phyloP scores from a whole-genome alignment of 129 eudicot genomes.

The Chrysanthemum makinoi region DNA sequence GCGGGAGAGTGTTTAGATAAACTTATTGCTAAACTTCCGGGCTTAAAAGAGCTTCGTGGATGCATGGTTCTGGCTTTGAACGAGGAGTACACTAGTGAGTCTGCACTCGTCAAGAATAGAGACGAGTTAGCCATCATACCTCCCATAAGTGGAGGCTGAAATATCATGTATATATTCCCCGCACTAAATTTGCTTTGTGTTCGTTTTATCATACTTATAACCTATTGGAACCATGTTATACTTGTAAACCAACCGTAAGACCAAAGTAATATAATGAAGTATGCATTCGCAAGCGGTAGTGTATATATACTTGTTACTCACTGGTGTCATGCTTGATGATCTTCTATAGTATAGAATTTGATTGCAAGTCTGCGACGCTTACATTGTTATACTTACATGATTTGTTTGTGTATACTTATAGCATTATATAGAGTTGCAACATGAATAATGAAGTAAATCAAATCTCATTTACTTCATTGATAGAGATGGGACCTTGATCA shows the following conservation, averaged over 20 bases:
- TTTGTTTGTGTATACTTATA: not conserved
- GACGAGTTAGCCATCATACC: conserved; percentile 98
- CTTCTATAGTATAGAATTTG: too few species aligned
- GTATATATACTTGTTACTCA: too few species aligned
- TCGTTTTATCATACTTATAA: conserved; percentile 7
- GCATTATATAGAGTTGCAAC: too few species aligned
- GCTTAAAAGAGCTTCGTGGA: conserved; percentile 70
- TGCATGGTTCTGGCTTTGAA: conserved; percentile 89
- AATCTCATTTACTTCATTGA: too few species aligned
- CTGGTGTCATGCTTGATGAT: too few species aligned
- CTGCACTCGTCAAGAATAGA: conserved; percentile 58
- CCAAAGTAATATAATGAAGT: too few species aligned
- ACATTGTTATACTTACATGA: not conserved
- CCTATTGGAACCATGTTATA: not conserved
- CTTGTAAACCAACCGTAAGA: not conserved
- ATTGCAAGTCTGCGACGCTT: too few species aligned
- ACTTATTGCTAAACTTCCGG: conserved; percentile 54
- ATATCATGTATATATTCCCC: not conserved
- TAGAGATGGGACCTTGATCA: too few species aligned
- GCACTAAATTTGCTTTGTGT: not conserved
- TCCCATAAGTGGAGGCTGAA: conserved; percentile 90
- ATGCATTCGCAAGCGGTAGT: too few species aligned
- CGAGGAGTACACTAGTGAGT: conserved; percentile 80
- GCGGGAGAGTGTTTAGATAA: conserved; percentile 65
- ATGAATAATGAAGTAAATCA: too few species aligned